Percentiles rank a stretch among this genome's conserved stretches.
Conservation (phyloP, 371 early-diverging fungal genomes). For the Syncephalis plumigaleata region DNA sequence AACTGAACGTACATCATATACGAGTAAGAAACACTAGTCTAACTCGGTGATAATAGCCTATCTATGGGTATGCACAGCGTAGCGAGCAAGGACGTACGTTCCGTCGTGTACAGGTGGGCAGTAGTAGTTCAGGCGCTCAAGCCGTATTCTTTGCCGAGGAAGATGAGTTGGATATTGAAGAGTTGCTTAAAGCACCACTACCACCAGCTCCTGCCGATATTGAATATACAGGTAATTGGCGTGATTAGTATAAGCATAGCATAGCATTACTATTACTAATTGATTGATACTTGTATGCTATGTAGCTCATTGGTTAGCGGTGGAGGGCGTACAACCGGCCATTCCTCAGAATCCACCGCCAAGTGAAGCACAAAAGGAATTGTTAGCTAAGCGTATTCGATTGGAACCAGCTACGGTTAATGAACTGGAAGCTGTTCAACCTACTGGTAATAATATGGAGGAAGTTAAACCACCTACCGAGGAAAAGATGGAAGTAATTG, state of each 20-base stretch:
- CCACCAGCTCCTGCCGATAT: constrained; percentile 89
- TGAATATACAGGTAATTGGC: constrained; percentile 46
- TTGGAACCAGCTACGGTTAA: background rate
- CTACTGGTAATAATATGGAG: constrained; percentile 6
- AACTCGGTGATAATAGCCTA: too few species aligned
- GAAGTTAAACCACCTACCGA: background rate
- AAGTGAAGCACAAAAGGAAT: constrained; percentile 30
- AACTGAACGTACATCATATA: too few species aligned
- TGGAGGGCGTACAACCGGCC: constrained; percentile 98
- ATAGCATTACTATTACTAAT: background rate
- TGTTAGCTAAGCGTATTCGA: constrained; percentile 7
- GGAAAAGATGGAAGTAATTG: background rate
- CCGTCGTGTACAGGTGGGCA: too few species aligned
- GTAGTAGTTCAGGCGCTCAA: too few species aligned
- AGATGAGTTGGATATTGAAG: constrained; percentile 93
- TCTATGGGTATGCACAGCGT: too few species aligned
- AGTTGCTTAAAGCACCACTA: constrained; percentile 72
- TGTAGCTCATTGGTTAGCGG: constrained; percentile 94
- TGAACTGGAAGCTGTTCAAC: constrained; percentile 9
- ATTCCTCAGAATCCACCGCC: constrained; percentile 97
- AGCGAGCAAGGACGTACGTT: too few species aligned
- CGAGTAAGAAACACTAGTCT: too few species aligned
- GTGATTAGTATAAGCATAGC: too few species aligned
- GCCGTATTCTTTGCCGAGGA: constrained; percentile 93
- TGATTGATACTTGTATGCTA: background rate